These are phyloP conservation scores for Eucalyptus albens DNA, from an alignment of 345 rosid genomes.

Conservation along the genomic window DNA sequence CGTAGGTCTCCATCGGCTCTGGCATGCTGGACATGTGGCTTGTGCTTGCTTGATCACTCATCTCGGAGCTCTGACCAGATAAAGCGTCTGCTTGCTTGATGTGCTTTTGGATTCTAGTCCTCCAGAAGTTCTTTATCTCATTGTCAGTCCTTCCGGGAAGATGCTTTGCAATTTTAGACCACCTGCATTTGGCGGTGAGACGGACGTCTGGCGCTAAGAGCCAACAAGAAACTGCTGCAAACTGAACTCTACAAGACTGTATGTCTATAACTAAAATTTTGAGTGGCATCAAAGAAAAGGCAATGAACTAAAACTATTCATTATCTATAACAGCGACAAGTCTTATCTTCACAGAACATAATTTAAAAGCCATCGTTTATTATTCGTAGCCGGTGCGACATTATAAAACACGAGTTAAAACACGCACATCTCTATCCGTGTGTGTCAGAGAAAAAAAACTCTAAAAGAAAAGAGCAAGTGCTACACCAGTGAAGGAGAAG, in stretches of 20 bases:
- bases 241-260: background rate
- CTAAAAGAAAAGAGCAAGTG: background rate
- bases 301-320: background rate
- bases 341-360: background rate
- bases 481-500: background rate
- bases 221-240: background rate
- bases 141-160: slow-evolving; percentile 98
- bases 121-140: slow-evolving; percentile 95
- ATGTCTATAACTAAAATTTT: background rate
- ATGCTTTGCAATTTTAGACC: slow-evolving; percentile 77
- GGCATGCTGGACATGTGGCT: slow-evolving; percentile 31
- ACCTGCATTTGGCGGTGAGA: background rate
- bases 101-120: slow-evolving; percentile 91
- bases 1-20: slow-evolving; percentile 32
- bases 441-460: background rate
- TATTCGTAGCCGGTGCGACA: background rate
- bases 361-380: background rate
- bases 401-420: background rate
- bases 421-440: background rate
- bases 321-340: background rate
- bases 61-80: slow-evolving; percentile 27
- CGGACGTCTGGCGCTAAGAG: background rate
- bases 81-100: slow-evolving; percentile 43
- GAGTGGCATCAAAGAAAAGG: background rate
- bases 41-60: slow-evolving; percentile 8